Percentiles rank a stretch among this genome's conserved stretches.
Conservation (phyloP, 169 alveolate genomes). For the Theileria orientalis region DNA sequence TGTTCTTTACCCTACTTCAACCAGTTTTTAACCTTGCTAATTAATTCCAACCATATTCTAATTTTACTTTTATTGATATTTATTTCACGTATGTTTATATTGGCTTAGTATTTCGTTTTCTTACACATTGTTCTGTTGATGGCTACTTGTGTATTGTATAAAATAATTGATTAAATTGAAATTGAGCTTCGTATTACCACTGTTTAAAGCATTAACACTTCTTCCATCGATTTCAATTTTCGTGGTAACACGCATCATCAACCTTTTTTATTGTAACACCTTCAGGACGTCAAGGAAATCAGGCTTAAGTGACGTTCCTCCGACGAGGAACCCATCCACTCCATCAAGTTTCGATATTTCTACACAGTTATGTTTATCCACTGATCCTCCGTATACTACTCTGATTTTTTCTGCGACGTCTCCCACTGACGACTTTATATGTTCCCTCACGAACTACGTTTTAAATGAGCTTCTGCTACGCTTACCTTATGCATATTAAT, state of each 20-base stretch:
- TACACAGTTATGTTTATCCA: slow-evolving; percentile 91
- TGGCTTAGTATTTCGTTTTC: too few relatives aligned
- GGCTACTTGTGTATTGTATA: too few relatives aligned
- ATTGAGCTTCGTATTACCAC: too few relatives aligned
- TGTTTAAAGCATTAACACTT: too few relatives aligned
- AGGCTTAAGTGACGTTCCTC: slow-evolving; percentile 97
- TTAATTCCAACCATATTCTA: too few relatives aligned
- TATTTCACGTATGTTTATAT: too few relatives aligned
- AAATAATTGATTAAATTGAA: neutral
- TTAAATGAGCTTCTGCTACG: slow-evolving; percentile 35
- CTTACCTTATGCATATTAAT: slow-evolving; percentile 92
- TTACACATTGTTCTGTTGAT: too few relatives aligned
- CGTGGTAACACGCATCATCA: too few relatives aligned
- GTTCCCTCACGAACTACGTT: slow-evolving; percentile 78
- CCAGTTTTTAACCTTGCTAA: too few relatives aligned
- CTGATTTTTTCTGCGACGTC: slow-evolving; percentile 86
- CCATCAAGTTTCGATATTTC: slow-evolving; percentile 88
- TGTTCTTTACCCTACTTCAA: too few relatives aligned
- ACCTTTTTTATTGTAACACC: slow-evolving; percentile 14
- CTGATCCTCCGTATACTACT: slow-evolving; percentile 99
- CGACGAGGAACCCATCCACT: slow-evolving; percentile 98
- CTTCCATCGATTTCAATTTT: too few relatives aligned
- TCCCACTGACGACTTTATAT: slow-evolving; percentile 78
- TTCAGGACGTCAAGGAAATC: slow-evolving; percentile 91
- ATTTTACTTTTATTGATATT: too few relatives aligned